Evolutionary conservation across 345 rosid species (phyloP), one percentile per base, ranked within the genome.

Genomic region (Aquilaria malaccensis): DNA sequence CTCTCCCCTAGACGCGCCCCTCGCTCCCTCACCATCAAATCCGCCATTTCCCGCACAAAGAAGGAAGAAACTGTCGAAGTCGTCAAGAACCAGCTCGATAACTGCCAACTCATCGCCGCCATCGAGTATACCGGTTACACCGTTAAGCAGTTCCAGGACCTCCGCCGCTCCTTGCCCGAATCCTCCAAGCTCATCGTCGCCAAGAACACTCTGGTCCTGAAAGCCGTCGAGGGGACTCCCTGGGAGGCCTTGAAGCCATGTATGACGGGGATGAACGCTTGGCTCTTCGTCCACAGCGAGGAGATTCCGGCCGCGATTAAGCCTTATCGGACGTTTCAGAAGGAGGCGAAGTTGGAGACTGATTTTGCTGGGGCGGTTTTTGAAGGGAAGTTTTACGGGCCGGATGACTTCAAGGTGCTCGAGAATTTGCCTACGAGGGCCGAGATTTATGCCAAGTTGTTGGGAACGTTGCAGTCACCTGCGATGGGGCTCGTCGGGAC

Each of bases 191-290:
- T 89, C 5, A 4, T 90, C 7, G 92, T 94, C 9, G 99, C 97
- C 11, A 89, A 94, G 67, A 94, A 94, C 83, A 87, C 90, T 7
- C 60, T 94, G 12, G 99, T 94, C 45, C 72, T 64, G 60, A 94
- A 94, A 53, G 99, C 99, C 45, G 77, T 94, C 41, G 96, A 89
- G 62, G 97, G 96, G 10, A 94, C 98, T 9, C 78, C 71, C 3
- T 89, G 91, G 90, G 92, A 85, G 64, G 89, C 79, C 49, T 72
- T 94, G 43, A 79, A 85, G 75, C 95, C 99, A 3, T 93, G 97
- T 66, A 93, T 93, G 99, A 88, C 69, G 56, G 99, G 99, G 9
- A 94, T 90, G 99, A 89, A 89, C 48, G 97, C 83, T 33, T 94
- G 96, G 95, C 85, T 90, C 30, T 94, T 94, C 52, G 97, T 90